These are phyloP conservation scores for Kwoniella sp. DNA, from an alignment of 768 basidiomycete genomes.

Conservation along the genomic window DNA sequence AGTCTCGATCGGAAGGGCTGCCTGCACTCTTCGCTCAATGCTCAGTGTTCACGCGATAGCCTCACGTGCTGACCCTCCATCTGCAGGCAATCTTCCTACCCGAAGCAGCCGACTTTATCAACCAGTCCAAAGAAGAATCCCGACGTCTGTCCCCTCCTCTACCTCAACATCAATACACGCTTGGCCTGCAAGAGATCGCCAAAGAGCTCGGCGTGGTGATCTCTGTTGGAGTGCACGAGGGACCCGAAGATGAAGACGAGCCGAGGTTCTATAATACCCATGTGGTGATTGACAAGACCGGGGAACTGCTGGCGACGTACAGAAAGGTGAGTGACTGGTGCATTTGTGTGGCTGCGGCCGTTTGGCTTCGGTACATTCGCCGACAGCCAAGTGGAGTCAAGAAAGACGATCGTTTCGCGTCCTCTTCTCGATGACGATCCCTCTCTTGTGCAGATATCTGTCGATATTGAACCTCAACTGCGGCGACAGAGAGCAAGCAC, in stretches of 20 bases:
- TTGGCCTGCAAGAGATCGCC: slow-evolving; percentile 41
- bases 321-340: slow-evolving; percentile 42
- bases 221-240: slow-evolving; percentile 48
- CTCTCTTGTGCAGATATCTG: background rate
- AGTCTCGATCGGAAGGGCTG: too few species aligned
- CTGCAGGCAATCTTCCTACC: slow-evolving; percentile 48
- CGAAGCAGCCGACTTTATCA: slow-evolving; percentile 53
- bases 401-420: background rate
- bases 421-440: background rate
- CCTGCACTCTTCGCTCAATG: background rate
- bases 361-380: too few species aligned
- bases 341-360: too few species aligned
- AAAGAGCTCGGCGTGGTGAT: slow-evolving; percentile 48
- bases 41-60: background rate
- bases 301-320: slow-evolving; percentile 36
- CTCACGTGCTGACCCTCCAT: background rate
- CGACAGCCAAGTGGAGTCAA: background rate
- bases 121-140: slow-evolving; percentile 36
- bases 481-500: too few species aligned
- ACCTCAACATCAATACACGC: slow-evolving; percentile 38
- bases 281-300: slow-evolving; percentile 41
- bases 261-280: slow-evolving; percentile 49
- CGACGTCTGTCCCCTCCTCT: slow-evolving; percentile 44
- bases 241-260: slow-evolving; percentile 43
- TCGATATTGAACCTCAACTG: too few species aligned